Conservation (phyloP, 2,329 filamentous ascomycete genomes). For the Exophiala viscosa region DNA sequence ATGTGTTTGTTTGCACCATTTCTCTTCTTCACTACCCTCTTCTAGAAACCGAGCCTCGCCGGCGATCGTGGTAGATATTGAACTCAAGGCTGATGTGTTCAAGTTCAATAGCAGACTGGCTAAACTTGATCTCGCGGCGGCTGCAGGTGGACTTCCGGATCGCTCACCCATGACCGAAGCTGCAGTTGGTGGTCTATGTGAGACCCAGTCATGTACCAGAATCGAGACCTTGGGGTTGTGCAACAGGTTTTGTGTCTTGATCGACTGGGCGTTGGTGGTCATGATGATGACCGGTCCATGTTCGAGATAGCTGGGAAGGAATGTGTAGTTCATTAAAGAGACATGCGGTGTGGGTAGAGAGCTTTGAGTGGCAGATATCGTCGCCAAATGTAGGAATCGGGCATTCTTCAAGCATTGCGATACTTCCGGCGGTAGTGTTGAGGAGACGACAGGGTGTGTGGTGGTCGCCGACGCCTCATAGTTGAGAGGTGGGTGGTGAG, state of each 20-base stretch:
- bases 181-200: constrained; percentile 76
- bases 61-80: constrained; percentile 90
- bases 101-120: constrained; percentile 82
- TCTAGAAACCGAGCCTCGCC: constrained; percentile 75
- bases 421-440: constrained; percentile 75
- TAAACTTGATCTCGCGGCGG: constrained; percentile 65
- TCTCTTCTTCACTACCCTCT: constrained; percentile 73
- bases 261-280: constrained; percentile 75
- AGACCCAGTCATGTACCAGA: constrained; percentile 98
- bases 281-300: constrained; percentile 80
- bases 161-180: constrained; percentile 50
- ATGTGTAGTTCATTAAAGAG: constrained; percentile 98
- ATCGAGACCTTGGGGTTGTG: constrained; percentile 84
- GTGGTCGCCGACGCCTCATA: constrained; percentile 72
- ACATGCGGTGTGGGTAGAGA: constrained; percentile 76
- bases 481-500: constrained; percentile 64
- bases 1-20: constrained; percentile 77
- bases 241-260: constrained; percentile 71
- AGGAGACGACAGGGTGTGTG: constrained; percentile 66
- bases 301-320: constrained; percentile 58
- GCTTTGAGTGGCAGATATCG: constrained; percentile 50
- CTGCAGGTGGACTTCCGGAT: constrained; percentile 60
- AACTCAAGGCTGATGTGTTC: constrained; percentile 81
- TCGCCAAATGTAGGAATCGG: constrained; percentile 94
- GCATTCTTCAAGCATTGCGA: constrained; percentile 90